A percentile compares a stretch with the other conserved stretches of the same genome.
Conservation (phyloP, 257 asterid genomes). For the Plantago major region DNA sequence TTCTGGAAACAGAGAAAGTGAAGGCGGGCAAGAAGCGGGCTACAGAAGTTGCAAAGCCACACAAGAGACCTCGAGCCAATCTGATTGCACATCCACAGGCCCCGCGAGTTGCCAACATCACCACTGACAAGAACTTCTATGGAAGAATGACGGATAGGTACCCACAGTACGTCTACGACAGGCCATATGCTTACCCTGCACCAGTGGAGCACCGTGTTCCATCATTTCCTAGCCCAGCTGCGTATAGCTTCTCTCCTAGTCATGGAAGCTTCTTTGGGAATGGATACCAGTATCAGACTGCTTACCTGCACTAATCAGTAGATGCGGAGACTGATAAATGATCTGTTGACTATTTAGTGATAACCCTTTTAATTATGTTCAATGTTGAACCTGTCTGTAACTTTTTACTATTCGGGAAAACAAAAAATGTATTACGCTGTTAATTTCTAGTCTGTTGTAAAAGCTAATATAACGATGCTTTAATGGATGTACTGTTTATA, state of each 20-base stretch:
- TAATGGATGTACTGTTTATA: slow-evolving; percentile 36
- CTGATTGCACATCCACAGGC: slow-evolving; percentile 53
- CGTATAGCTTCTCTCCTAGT: slow-evolving; percentile 54
- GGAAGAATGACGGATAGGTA: slow-evolving; percentile 63
- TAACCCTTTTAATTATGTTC: slow-evolving; percentile 54
- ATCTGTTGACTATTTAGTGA: slow-evolving; percentile 61
- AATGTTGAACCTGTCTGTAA: slow-evolving; percentile 42
- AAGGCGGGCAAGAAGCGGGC: slow-evolving; percentile 95
- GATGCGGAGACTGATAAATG: slow-evolving; percentile 47
- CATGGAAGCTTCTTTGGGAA: slow-evolving; percentile 89
- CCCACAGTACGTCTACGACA: slow-evolving; percentile 71
- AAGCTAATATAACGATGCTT: slow-evolving; percentile 45
- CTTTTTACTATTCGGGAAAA: slow-evolving; percentile 36
- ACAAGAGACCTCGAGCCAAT: slow-evolving; percentile 88
- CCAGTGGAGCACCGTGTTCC: slow-evolving; percentile 59
- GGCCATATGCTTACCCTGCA: slow-evolving; percentile 65
- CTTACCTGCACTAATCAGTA: slow-evolving; percentile 92
- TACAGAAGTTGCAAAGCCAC: slow-evolving; percentile 94
- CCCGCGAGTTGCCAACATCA: slow-evolving; percentile 38
- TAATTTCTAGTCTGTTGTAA: slow-evolving; percentile 69
- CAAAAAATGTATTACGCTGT: slow-evolving; percentile 30
- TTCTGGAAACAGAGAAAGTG: slow-evolving; percentile 75
- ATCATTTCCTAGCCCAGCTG: slow-evolving; percentile 49
- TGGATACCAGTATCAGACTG: slow-evolving; percentile 91
- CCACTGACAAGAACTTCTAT: slow-evolving; percentile 68